These are phyloP conservation scores for Arxiozyma telluris DNA, from an alignment of 1,139 yeast genomes.

Conservation along the genomic window DNA sequence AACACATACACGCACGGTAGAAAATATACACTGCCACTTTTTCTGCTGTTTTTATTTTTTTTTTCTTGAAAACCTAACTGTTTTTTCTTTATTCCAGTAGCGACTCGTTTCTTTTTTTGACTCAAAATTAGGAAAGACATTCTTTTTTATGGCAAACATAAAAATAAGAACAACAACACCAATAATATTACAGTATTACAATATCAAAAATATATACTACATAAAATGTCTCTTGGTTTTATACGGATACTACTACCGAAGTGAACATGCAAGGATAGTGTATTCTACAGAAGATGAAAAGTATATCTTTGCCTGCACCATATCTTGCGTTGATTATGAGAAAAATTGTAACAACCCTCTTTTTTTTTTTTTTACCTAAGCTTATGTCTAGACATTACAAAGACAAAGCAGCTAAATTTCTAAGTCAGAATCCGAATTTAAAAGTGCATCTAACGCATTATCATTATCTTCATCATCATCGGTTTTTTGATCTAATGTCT, in stretches of 20 bases:
- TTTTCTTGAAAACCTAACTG: too few species aligned
- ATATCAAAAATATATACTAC: background rate
- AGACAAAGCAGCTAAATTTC: background rate
- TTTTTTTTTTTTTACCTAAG: background rate
- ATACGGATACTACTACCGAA: background rate
- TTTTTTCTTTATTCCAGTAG: too few species aligned
- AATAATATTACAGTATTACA: background rate
- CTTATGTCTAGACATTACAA: background rate
- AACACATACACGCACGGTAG: too few species aligned
- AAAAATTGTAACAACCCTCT: background rate
- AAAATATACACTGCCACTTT: too few species aligned
- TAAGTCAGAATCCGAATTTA: conserved; percentile 20
- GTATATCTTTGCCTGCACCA: background rate
- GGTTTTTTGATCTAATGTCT: too few species aligned
- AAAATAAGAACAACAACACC: too few species aligned
- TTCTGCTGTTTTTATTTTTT: too few species aligned
- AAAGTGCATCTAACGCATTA: conserved; percentile 7
- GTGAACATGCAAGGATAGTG: too few species aligned
- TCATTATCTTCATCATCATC: background rate
- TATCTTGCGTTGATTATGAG: background rate
- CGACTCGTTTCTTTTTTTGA: too few species aligned
- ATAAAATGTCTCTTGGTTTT: background rate
- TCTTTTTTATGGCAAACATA: too few species aligned
- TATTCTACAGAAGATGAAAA: background rate
- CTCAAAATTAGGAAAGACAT: background rate